phyloP scores from a whole-genome alignment of 2,329 filamentous ascomycete genomes.

The Ilyonectria mors-panacis region DNA sequence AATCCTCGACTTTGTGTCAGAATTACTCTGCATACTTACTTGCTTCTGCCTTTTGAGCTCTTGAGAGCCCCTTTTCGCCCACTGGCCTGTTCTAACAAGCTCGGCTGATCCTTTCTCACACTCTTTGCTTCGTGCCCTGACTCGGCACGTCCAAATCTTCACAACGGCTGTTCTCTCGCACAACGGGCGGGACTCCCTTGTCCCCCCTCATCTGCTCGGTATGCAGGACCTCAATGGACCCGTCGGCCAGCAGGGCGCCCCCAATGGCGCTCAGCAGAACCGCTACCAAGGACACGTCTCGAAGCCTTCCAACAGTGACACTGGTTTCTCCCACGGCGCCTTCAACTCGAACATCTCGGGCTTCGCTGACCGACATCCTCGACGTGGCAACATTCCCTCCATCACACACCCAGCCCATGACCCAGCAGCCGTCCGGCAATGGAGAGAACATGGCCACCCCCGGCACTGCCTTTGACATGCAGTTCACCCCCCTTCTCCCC shows the following conservation, averaged over 20 bases:
- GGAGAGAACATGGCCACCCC: slow-evolving; percentile 85
- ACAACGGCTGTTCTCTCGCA: slow-evolving; percentile 88
- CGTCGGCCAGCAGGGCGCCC: slow-evolving; percentile 60
- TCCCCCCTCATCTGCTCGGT: slow-evolving; percentile 88
- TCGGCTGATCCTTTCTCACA: slow-evolving; percentile 21
- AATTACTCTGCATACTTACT: slow-evolving; percentile 43
- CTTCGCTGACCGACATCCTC: slow-evolving; percentile 89
- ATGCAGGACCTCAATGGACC: slow-evolving; percentile 90
- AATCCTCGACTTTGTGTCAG: slow-evolving; percentile 43
- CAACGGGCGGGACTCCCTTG: slow-evolving; percentile 84
- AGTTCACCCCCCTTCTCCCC: slow-evolving; percentile 95
- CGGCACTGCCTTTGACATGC: slow-evolving; percentile 95
- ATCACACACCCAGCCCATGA: slow-evolving; percentile 89
- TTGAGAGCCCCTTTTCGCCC: slow-evolving; percentile 25
- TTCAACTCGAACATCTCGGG: slow-evolving; percentile 89
- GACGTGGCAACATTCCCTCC: slow-evolving; percentile 87
- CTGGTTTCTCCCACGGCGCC: slow-evolving; percentile 92
- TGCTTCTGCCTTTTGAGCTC: slow-evolving; percentile 37
- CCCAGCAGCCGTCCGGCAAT: slow-evolving; percentile 62
- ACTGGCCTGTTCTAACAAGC: slow-evolving; percentile 22
- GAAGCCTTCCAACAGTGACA: slow-evolving; percentile 87
- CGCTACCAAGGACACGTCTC: slow-evolving; percentile 81
- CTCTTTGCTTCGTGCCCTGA: slow-evolving; percentile 43
- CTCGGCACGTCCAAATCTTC: slow-evolving; percentile 72
- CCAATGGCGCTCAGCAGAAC: slow-evolving; percentile 64